Base-by-base conservation (phyloP, 2,329 filamentous ascomycete species). In the Didymella sp. region DNA sequence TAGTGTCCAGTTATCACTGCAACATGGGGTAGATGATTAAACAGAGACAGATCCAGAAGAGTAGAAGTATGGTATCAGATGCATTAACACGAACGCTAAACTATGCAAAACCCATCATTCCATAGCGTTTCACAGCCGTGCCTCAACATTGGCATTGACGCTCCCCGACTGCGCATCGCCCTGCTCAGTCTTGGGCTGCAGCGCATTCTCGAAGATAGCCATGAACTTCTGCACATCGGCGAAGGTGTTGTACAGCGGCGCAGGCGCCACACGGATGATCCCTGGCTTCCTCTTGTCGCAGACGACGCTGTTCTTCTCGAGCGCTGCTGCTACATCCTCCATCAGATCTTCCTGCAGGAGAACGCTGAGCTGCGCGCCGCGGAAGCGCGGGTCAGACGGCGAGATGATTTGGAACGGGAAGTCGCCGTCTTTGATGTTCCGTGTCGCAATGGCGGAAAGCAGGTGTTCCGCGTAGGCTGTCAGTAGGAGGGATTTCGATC, bases 271-370 rank as follows among this genome's bases (percentile, higher is more conserved):
- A 1, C 92, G 82, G 51, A 96, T 89, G 21, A 96, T 92, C 68
- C 92, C 88, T 0, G 92, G 92, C 74, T 90, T 90, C 62, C 92
- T 82, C 82, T 95, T 90, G 71, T 96, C 92, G 41, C 90, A 87
- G 1, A 96, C 83, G 6, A 95, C 86, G 1, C 88, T 89, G 3
- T 85, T 84, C 6, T 84, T 82, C 63, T 89, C 85, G 25, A 96
- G 72, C n/a, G 81, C 82, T 30, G 79, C 79, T 56, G 86, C 83
- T 1, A 96, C 85, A 6, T 73, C 74, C 22, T 93, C 90, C 54
- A 96, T 78, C 43, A 94, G 70, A 0, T 89, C 90, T 1, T 85
- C 82, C 19, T 83, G 78, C 22, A 96, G 79, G 53, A 89, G 73
- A 4, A 96, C 78, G 68, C 90, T 94, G n/a, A 96, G 77, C 74